These are phyloP conservation scores for Benincasa hispida DNA, from an alignment of 306 rosid species.

Conservation along the genomic window DNA sequence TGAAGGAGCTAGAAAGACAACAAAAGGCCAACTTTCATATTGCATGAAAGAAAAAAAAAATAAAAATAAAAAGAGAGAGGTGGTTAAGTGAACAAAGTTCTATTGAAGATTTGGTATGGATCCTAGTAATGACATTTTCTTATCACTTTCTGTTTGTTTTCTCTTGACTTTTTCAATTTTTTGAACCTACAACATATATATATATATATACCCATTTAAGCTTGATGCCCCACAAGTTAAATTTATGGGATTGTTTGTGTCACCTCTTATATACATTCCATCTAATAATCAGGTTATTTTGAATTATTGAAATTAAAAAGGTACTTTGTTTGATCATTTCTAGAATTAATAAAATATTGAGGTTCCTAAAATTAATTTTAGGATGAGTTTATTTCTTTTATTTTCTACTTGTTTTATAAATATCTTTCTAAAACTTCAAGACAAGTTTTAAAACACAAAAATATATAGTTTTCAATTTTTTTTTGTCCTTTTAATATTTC, in stretches of 20 bases:
- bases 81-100: not conserved
- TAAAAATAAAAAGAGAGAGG: not conserved
- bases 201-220: not conserved
- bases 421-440: too few relatives aligned
- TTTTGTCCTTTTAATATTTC: too few relatives aligned
- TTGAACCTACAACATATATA: not conserved
- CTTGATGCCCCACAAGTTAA: not conserved
- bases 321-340: not conserved
- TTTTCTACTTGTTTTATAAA: too few relatives aligned
- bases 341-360: not conserved
- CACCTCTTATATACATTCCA: not conserved
- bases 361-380: too few relatives aligned
- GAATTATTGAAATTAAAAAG: not conserved
- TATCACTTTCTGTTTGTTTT: not conserved
- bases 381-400: too few relatives aligned
- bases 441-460: too few relatives aligned
- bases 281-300: not conserved
- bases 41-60: not conserved
- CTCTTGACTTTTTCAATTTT: not conserved
- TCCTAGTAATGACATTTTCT: conserved; percentile 4
- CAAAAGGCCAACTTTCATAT: not conserved
- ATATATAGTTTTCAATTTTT: too few relatives aligned
- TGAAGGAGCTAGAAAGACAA: not conserved
- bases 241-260: not conserved
- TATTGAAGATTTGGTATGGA: not conserved